Conservation (phyloP, 169 alveolate genomes). For the Cryptosporidium canis region DNA sequence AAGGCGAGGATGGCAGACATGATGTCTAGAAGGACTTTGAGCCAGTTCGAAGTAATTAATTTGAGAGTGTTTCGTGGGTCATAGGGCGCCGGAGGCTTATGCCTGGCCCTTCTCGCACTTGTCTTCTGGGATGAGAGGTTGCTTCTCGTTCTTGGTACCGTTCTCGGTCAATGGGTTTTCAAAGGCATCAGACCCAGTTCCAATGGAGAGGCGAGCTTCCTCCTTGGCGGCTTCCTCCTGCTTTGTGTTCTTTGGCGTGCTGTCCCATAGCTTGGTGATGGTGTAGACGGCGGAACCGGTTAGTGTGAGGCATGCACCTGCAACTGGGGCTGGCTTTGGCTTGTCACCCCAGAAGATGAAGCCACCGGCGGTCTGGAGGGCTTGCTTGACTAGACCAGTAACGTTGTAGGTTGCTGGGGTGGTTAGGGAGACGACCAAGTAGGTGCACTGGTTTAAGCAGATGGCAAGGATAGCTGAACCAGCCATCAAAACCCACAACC, state of each 20-base stretch:
- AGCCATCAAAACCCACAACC: constrained; percentile 56
- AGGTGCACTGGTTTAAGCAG: constrained; percentile 58
- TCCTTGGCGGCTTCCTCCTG: constrained; percentile 67
- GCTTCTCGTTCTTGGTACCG: constrained; percentile 49
- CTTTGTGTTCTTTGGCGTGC: constrained; percentile 46
- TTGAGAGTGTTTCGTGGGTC: too few species aligned
- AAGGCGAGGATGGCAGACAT: not conserved
- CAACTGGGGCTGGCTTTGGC: constrained; percentile 68
- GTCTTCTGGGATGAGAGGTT: constrained; percentile 55
- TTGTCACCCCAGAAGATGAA: constrained; percentile 63
- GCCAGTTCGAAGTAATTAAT: not conserved
- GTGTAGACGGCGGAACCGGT: constrained; percentile 71
- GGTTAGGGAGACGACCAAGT: constrained; percentile 66
- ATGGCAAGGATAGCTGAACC: constrained; percentile 62
- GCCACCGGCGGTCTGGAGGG: constrained; percentile 69
- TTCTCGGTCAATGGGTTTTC: constrained; percentile 57
- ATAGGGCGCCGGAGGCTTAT: too few species aligned
- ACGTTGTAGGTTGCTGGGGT: constrained; percentile 72
- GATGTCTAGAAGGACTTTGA: not conserved
- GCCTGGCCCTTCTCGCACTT: constrained; percentile 71
- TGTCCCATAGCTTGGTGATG: constrained; percentile 58
- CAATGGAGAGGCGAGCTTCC: constrained; percentile 68
- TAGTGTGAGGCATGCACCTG: constrained; percentile 68
- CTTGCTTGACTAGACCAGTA: constrained; percentile 69
- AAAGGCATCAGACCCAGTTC: constrained; percentile 68